Base-by-base conservation (phyloP, 345 rosid species). In the Zanthoxylum bungeanum region DNA sequence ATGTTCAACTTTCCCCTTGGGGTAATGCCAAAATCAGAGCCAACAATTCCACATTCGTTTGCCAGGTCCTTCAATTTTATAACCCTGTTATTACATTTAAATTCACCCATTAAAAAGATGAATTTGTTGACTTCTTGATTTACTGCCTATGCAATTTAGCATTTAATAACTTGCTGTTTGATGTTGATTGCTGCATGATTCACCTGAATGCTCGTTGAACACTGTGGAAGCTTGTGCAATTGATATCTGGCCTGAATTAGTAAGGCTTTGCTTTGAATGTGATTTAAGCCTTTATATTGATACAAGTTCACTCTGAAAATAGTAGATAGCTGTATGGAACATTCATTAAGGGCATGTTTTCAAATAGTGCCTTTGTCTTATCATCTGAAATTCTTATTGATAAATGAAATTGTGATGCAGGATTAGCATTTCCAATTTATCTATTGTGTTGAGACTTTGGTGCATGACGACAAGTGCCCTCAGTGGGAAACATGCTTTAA, bases 191-290 rank as follows among this genome's bases (percentile, higher is more conserved):
- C 90, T 89, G 98, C 99, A 92, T 25, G 99, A 98, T 39, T 87
- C 89, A 1, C 76, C 42, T 25, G 98, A 95, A 67, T 95, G 99
- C 82, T 73, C 88, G 9, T 82, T 95, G 79, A 89, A 92, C 76
- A 89, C 96, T 0, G 85, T 95, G 50, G 98, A 95, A 78, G 98
- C 97, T 17, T 95, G 99, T 70, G 98, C 95, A 0, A 80, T 95
- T 47, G 77, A 87, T 67, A 67, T 66, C 73, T 95, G 97, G 96
- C 94, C 96, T 55, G 63, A 83, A 44, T 52, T 90, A 92, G 98
- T 93, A 64, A 77, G 75, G 42, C 4, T 34, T 51, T 27, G 50
- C 8, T 36, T 68, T 68, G 11, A 22, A 14, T 39, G 16, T 12
- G 9, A 34, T 53, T 28, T 46, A 21, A 64, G 28, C 28, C 31